Conservation (phyloP, 2,329 filamentous ascomycete species). For the Ceratocystiopsis sp. region DNA sequence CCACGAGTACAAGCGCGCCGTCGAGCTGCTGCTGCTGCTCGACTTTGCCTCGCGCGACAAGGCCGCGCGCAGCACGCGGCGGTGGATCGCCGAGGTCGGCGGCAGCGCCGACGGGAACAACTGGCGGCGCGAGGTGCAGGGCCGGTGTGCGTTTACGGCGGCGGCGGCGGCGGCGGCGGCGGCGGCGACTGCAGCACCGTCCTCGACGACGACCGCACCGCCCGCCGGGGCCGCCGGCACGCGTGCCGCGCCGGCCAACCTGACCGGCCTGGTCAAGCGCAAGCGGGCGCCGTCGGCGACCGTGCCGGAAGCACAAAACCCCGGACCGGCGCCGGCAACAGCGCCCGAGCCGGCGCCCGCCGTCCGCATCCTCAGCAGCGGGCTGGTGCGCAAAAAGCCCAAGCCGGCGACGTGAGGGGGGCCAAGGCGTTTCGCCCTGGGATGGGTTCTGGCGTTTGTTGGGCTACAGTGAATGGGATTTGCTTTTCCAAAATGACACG, state of each 20-base stretch:
- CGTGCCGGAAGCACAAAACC: neutral
- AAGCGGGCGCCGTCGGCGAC: conserved; percentile 15
- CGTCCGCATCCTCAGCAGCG: conserved; percentile 19
- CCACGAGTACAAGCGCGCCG: conserved; percentile 46
- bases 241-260: neutral
- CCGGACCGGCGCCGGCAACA: neutral
- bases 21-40: conserved; percentile 53
- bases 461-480: no score
- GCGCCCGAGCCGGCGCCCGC: conserved; percentile 16
- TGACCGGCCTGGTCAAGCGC: conserved; percentile 28
- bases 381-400: conserved; percentile 35
- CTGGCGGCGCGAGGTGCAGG: conserved; percentile 36
- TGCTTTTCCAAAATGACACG: no score
- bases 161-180: neutral
- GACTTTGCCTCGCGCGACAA: conserved; percentile 53
- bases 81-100: conserved; percentile 54
- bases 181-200: conserved; percentile 1
- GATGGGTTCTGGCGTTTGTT: no score
- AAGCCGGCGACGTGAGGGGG: conserved; percentile 23
- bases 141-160: conserved; percentile 13
- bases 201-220: no score
- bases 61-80: conserved; percentile 44
- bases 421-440: conserved; percentile 1
- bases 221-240: no score
- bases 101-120: conserved; percentile 26